Conservation (phyloP, 2,329 filamentous ascomycete species). For the Cercospora berteroae region DNA sequence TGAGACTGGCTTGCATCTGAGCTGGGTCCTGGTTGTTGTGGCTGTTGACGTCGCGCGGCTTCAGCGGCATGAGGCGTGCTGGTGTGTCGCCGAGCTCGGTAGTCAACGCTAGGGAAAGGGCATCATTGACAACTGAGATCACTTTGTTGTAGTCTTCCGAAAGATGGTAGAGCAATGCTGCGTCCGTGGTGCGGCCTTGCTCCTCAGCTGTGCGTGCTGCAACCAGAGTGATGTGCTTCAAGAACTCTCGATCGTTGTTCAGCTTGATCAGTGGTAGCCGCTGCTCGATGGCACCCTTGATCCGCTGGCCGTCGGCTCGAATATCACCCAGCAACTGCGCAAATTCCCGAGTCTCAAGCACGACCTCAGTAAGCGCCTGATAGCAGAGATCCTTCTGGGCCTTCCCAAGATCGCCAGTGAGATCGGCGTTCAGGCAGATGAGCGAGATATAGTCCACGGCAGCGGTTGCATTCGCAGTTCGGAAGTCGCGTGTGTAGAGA, state of each 20-base stretch:
- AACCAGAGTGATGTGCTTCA: slow-evolving; percentile 88
- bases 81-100: slow-evolving; percentile 81
- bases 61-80: slow-evolving; percentile 74
- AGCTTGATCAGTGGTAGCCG: slow-evolving; percentile 79
- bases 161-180: slow-evolving; percentile 89
- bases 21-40: slow-evolving; percentile 36
- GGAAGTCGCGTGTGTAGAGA: slow-evolving; percentile 94
- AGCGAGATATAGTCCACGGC: slow-evolving; percentile 91
- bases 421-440: slow-evolving; percentile 86
- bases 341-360: slow-evolving; percentile 95
- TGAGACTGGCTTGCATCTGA: slow-evolving; percentile 57
- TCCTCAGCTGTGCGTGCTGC: slow-evolving; percentile 92
- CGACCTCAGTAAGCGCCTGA: slow-evolving; percentile 87
- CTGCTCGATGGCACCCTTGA: slow-evolving; percentile 83
- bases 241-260: slow-evolving; percentile 75
- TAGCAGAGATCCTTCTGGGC: slow-evolving; percentile 82
- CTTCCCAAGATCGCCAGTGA: slow-evolving; percentile 69
- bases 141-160: slow-evolving; percentile 95
- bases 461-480: slow-evolving; percentile 80
- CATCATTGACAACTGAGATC: slow-evolving; percentile 83
- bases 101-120: slow-evolving; percentile 83
- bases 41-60: slow-evolving; percentile 58
- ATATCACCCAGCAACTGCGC: slow-evolving; percentile 92
- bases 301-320: slow-evolving; percentile 76
- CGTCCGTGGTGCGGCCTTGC: slow-evolving; percentile 88